Evolutionary conservation across 169 alveolate genomes (phyloP).

Genomic region (Eimeria acervulina): DNA sequence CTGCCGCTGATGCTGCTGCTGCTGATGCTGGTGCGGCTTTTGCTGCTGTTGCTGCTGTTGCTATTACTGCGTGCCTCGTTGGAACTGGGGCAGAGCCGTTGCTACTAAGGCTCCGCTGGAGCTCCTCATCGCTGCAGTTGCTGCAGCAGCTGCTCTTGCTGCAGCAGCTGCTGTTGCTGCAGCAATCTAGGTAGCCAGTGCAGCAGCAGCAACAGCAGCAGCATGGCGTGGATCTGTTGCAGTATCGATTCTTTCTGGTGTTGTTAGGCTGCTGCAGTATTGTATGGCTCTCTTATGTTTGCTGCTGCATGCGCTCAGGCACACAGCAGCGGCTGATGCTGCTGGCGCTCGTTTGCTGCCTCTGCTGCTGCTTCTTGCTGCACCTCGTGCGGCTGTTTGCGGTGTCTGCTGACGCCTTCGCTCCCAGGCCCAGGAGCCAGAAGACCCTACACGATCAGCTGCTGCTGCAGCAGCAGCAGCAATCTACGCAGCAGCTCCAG

Average conservation of each 20-base stretch:
- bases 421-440: neutral
- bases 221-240: neutral
- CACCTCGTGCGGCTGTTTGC: slow-evolving; percentile 44
- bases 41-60: neutral
- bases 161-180: neutral
- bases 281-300: no score
- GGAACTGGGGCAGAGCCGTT: neutral
- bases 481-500: no score
- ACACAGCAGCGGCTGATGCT: slow-evolving; percentile 58
- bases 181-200: neutral
- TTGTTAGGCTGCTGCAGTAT: slow-evolving; percentile 11
- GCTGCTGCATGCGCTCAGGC: slow-evolving; percentile 22
- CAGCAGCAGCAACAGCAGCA: slow-evolving; percentile 28
- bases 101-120: neutral
- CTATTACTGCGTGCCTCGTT: neutral
- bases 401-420: slow-evolving; percentile 8
- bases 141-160: neutral
- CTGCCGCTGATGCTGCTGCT: neutral
- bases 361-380: slow-evolving; percentile 58
- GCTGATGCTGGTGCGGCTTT: neutral
- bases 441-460: neutral
- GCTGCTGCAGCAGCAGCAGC: slow-evolving; percentile 28
- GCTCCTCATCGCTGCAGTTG: neutral
- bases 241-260: neutral
- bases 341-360: slow-evolving; percentile 12